Base-by-base conservation (phyloP, 2,329 filamentous ascomycete species). In the Clonostachys chloroleuca region DNA sequence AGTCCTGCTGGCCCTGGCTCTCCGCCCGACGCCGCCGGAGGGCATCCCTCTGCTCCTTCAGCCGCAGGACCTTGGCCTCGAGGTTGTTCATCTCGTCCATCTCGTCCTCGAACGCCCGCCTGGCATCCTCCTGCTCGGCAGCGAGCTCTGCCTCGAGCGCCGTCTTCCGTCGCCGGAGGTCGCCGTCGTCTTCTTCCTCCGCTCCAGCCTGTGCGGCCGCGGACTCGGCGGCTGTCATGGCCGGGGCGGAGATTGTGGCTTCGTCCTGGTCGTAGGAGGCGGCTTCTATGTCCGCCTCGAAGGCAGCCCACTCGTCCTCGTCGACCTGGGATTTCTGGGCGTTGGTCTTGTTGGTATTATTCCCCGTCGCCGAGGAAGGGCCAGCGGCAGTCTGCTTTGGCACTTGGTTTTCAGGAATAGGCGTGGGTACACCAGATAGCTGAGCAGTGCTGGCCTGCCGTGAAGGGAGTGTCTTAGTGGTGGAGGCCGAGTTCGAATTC, bases 291-390 rank as follows among this genome's bases (percentile, higher is more conserved):
- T 95, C 89, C 4, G 87, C 87, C 62, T 96, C 86, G 60, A 95
- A 95, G 9, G 89, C 88, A 3, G 88, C 86, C 87, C 88, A 94
- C 65, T 94, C 88, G 46, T 85, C 81, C 59, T 95, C 89, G 60
- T 92, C 83, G 9, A 74, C 68, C 8, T 40, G 17, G 6, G 30
- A 17, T 16, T 42, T 41, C 17, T 17, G 35, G 14, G 20, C 33
- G 16, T 52, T 42, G 24, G 54, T 35, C 12, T 47, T 45, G 39
- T 52, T 47, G n/a, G 24, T 30, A 9, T 30, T 30, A 5, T 10
- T 30, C 9, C 24, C 24, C 24, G 24, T 30, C 10, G 24, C 54
- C 40, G 12, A 57, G 49, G 34, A 55, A 49, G 40, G 49, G 49
- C 10, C 56, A 0, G 54, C 56, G 7, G 55, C 48, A 8, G n/a